Evolutionary conservation across 371 early-diverging fungal genomes (phyloP).

Genomic region (Rhizopus sp.): DNA sequence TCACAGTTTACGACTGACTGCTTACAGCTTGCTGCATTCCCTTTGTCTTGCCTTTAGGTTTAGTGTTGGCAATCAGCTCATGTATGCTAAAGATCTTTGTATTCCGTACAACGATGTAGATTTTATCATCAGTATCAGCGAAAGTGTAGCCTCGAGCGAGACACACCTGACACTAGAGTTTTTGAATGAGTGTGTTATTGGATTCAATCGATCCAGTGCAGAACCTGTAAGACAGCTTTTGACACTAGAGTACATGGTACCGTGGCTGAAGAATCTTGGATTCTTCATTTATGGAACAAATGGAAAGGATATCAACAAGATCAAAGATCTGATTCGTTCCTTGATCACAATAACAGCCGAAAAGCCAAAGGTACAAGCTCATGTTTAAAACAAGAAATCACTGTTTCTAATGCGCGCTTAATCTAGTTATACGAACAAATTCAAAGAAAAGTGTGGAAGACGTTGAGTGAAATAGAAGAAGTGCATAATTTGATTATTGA

Average conservation of each 20-base stretch:
- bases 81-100: slow-evolving; percentile 79
- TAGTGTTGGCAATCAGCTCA: slow-evolving; percentile 72
- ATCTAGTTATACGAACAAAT: slow-evolving; percentile 68
- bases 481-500: slow-evolving; percentile 77
- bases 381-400: background rate
- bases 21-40: slow-evolving; percentile 83
- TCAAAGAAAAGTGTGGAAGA: slow-evolving; percentile 82
- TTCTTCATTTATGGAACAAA: slow-evolving; percentile 40
- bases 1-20: slow-evolving; percentile 72
- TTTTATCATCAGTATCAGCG: slow-evolving; percentile 77
- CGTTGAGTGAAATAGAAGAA: slow-evolving; percentile 72
- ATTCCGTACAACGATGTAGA: slow-evolving; percentile 82
- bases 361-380: slow-evolving; percentile 59
- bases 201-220: slow-evolving; percentile 70
- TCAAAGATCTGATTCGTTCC: slow-evolving; percentile 70
- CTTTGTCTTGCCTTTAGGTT: slow-evolving; percentile 76
- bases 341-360: slow-evolving; percentile 77
- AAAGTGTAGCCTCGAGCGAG: slow-evolving; percentile 70
- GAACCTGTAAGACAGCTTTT: slow-evolving; percentile 61
- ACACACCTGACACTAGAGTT: slow-evolving; percentile 85
- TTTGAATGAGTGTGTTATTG: slow-evolving; percentile 79
- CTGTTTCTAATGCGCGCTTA: background rate
- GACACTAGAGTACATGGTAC: slow-evolving; percentile 84
- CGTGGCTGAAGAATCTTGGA: slow-evolving; percentile 82
- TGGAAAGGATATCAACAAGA: slow-evolving; percentile 39